Conservation (phyloP, 768 basidiomycete genomes). For the Auricularia sp. region DNA sequence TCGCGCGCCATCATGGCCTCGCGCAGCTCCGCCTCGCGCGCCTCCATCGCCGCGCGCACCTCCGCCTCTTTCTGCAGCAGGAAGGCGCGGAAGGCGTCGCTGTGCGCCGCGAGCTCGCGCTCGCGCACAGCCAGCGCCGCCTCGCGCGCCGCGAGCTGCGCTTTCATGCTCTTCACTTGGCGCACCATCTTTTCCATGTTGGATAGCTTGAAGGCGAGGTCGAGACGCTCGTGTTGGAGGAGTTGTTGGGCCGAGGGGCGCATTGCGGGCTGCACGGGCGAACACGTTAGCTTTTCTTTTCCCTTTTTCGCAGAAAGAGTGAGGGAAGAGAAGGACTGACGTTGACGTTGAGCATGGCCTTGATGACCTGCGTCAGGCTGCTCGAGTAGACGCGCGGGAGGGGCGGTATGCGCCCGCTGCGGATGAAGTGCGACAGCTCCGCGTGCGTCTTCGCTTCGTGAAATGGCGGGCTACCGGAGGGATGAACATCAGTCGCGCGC, state of each 20-base stretch:
- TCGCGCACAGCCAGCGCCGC: constrained; percentile 35
- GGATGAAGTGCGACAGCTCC: constrained; percentile 73
- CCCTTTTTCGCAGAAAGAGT: neutral
- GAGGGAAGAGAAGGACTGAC: constrained; percentile 29
- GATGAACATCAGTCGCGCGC: neutral
- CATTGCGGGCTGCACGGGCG: constrained; percentile 58
- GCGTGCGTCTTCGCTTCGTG: constrained; percentile 86
- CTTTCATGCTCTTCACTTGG: neutral
- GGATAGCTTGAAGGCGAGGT: constrained; percentile 51
- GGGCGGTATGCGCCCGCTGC: constrained; percentile 85
- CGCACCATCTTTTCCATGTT: neutral
- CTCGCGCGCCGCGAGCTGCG: neutral
- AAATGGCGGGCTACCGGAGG: constrained; percentile 54
- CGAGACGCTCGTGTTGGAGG: constrained; percentile 67
- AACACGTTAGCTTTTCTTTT: constrained; percentile 1
- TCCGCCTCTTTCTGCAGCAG: constrained; percentile 34
- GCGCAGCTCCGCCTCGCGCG: constrained; percentile 61
- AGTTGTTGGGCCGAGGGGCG: constrained; percentile 74
- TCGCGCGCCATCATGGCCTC: constrained; percentile 37
- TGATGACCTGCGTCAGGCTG: constrained; percentile 61
- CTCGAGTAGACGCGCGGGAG: constrained; percentile 77
- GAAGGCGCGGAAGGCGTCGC: constrained; percentile 28
- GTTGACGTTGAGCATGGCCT: constrained; percentile 78
- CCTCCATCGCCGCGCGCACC: constrained; percentile 42
- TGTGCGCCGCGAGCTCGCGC: constrained; percentile 37